Evolutionary conservation across 75 land plant genomes (phyloP), one percentile per base, ranked within the genome.

Genomic region (Picea glauca): DNA sequence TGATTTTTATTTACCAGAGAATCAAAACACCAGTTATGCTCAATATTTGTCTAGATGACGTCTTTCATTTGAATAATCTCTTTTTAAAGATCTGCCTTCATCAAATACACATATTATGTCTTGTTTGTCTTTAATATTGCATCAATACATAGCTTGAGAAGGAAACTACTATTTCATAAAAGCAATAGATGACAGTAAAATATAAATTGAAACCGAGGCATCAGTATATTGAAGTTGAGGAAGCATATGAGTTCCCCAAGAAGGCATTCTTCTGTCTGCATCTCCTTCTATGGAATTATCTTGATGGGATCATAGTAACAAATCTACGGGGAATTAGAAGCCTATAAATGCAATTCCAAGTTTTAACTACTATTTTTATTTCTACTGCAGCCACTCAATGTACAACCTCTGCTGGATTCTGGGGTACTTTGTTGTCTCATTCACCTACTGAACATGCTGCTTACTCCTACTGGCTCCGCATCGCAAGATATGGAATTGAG

Each of bases 351-450:
- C 43, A 65, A 40, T 13, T 5, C 23, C 13, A 23, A 74, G 18
- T 74, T 56, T 56, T 4, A 75, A 13, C 13, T 46, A 54, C 31
- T 54, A 20, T 4, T 30, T 70, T 75, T 13, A 75, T 75, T 6
- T 62, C 30, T 65, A 58, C n/a, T 87, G 85, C 94, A 98, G 99
- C 88, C 94, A 26, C 83, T 95, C 79, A 95, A 95, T 85, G 98
- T 93, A 58, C 99, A 98, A 80, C 93, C 98, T 58, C 86, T 98
- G 17, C 87, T 98, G 57, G 96, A 98, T 80, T 98, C 99, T 35
- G 99, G 99, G 18, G 93, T 98, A 58, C 85, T 98, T 12, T 90
- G 96, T 83, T 98, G 90, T 81, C 96, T 98, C 40, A 91, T 95
- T 67, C 89, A 85, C 66, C 81, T 98, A 59, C 85, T 98, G 21